A percentile compares a stretch with the other conserved stretches of the same genome.
These are phyloP conservation scores for Thozetella sp. DNA, from an alignment of 495 filamentous ascomycete species.

Conservation along the genomic window DNA sequence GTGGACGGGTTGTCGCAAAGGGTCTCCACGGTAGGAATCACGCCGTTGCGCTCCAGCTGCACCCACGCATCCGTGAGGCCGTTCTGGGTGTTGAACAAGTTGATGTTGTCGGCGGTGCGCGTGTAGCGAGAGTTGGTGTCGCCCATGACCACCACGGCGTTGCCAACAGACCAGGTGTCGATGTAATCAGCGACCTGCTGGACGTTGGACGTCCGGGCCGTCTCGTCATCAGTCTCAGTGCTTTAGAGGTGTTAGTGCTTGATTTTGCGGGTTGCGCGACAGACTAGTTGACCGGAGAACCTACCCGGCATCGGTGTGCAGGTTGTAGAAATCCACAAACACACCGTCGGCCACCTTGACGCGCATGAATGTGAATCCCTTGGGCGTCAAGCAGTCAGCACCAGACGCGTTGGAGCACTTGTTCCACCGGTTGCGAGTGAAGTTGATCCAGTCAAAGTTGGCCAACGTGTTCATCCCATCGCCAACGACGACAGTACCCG, in stretches of 20 bases:
- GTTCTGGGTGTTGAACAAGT: conserved; percentile 42
- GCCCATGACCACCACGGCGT: conserved; percentile 60
- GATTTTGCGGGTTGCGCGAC: background rate
- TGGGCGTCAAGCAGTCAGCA: conserved; percentile 63
- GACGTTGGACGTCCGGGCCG: conserved; percentile 54
- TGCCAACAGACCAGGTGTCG: conserved; percentile 48
- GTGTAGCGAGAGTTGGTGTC: conserved; percentile 64
- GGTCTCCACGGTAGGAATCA: conserved; percentile 41
- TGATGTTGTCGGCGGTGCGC: conserved; percentile 48
- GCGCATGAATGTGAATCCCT: conserved; percentile 66
- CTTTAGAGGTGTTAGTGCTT: conserved; percentile 3
- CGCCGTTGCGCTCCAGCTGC: conserved; percentile 41
- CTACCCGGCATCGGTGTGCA: conserved; percentile 62
- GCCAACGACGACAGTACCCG: conserved; percentile 61
- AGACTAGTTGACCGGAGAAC: conserved; percentile 1
- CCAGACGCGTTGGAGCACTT: conserved; percentile 54
- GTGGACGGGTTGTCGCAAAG: conserved; percentile 52
- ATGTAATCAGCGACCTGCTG: conserved; percentile 59
- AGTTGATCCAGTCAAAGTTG: conserved; percentile 55
- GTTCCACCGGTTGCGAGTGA: conserved; percentile 58
- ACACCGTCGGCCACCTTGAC: conserved; percentile 35
- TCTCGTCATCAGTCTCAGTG: conserved; percentile 43
- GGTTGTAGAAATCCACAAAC: conserved; percentile 62
- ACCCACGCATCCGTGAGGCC: conserved; percentile 56
- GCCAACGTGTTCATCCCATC: conserved; percentile 63